Evolutionary conservation across 345 rosid species (phyloP), one percentile per base, ranked within the genome.

Genomic region (Microcos paniculata): DNA sequence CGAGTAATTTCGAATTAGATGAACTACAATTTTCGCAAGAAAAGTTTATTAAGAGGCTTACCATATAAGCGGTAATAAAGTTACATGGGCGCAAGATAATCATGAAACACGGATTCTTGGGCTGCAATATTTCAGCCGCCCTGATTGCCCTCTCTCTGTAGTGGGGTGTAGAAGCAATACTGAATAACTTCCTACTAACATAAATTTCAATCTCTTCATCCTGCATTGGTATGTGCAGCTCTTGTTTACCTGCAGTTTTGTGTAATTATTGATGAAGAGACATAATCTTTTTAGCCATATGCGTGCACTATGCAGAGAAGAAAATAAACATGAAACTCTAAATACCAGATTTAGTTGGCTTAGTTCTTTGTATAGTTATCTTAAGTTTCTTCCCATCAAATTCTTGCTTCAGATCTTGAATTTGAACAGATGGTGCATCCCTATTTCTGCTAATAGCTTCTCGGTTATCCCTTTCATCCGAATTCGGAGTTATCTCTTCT

Each of bases 41-140:
- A 21, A 5, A 13, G 1, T 53, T 21, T 21, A 21, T 48, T 15
- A 6, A 42, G 3, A 14, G 6, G 52, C 62, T 57, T 26, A 57
- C 62, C 62, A 57, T 21, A 2, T 8, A 7, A 8, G 13, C 10
- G 8, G 26, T 8, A 23, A 0, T 12, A 21, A 57, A 57, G 31
- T 57, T 57, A 13, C 12, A 8, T 14, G 6, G 52, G 14, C 15
- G 62, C 73, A 88, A 43, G 43, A 80, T 45, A 40, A 80, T 73
- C 82, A 77, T 70, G 81, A 83, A 86, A 45, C 78, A 79, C 24
- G 88, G 87, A 55, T 78, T 84, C 19, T 46, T 70, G 14, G 88
- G 88, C 77, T 78, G 80, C 63, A 72, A 80, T 77, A 52, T 73
- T 73, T 75, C 74, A 30, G 83, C 85, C 52, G 84, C 73, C 58